These are phyloP conservation scores for Thalassiosira mediterranea DNA, from an alignment of 352 stramenopile species.

Conservation along the genomic window DNA sequence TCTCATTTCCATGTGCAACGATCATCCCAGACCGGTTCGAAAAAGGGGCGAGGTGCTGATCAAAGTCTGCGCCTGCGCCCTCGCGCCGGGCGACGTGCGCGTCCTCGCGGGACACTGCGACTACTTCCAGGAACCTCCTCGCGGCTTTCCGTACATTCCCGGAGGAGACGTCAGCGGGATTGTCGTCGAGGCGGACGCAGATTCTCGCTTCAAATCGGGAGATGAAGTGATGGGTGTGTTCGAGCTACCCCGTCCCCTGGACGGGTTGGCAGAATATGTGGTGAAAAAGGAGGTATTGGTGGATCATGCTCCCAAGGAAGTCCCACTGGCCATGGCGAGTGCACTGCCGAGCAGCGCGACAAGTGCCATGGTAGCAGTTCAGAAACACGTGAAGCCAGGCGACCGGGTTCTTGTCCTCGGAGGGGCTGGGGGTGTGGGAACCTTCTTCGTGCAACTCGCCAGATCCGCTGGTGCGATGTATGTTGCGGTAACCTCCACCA, in stretches of 20 bases:
- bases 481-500: conserved; percentile 53
- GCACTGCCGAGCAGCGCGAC: conserved; percentile 49
- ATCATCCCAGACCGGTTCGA: conserved; percentile 30
- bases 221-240: conserved; percentile 47
- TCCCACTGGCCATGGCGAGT: conserved; percentile 32
- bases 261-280: conserved; percentile 52
- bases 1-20: conserved; percentile 26
- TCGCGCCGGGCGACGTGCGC: conserved; percentile 50
- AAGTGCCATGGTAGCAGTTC: conserved; percentile 43
- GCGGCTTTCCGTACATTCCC: conserved; percentile 40
- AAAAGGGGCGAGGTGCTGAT: conserved; percentile 41
- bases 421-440: conserved; percentile 62
- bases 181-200: conserved; percentile 29
- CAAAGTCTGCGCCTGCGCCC: conserved; percentile 35
- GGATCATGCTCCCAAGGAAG: conserved; percentile 34
- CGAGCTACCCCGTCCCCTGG: conserved; percentile 36
- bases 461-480: conserved; percentile 40
- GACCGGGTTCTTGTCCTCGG: conserved; percentile 64
- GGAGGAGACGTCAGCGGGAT: conserved; percentile 44
- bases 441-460: conserved; percentile 54
- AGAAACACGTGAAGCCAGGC: conserved; percentile 42
- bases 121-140: conserved; percentile 35
- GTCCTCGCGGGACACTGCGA: conserved; percentile 39
- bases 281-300: conserved; percentile 32
- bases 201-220: conserved; percentile 37